phyloP scores from a whole-genome alignment of 257 asterid genomes.

The Solanum tarijense region DNA sequence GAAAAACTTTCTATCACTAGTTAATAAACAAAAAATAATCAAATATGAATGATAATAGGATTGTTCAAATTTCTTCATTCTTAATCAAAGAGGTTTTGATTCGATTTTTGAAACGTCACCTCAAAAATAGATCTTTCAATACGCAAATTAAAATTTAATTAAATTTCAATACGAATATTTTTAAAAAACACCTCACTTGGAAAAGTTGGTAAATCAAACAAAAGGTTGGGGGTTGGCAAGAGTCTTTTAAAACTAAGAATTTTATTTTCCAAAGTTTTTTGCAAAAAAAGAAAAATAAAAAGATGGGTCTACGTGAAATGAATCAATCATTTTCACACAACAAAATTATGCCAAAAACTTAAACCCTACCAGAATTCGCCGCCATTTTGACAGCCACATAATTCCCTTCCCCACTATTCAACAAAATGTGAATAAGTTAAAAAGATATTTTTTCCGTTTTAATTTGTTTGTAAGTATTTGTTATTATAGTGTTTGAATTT shows the following conservation, averaged over 20 bases:
- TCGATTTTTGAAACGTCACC: too few relatives aligned
- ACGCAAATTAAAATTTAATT: too few relatives aligned
- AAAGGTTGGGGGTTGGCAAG: not conserved
- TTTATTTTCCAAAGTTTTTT: not conserved
- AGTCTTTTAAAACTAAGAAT: not conserved
- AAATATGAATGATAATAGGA: fast-evolving
- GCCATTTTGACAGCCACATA: not conserved
- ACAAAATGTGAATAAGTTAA: not conserved
- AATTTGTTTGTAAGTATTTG: too few relatives aligned
- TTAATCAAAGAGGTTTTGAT: too few relatives aligned
- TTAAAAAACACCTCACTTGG: not conserved
- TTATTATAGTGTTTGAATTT: too few relatives aligned
- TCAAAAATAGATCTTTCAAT: too few relatives aligned
- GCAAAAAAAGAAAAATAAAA: not conserved
- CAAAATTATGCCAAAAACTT: not conserved
- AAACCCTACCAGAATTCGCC: not conserved
- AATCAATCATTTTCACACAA: not conserved
- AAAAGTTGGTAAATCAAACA: not conserved
- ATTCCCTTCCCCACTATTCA: not conserved
- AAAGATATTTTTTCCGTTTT: too few relatives aligned
- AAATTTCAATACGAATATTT: too few relatives aligned
- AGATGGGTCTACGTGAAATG: not conserved
- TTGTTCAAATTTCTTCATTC: too few relatives aligned
- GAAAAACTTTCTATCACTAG: not conserved
- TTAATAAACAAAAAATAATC: not conserved